A percentile compares a stretch with the other conserved stretches of the same genome.
phyloP scores from a whole-genome alignment of 2,329 filamentous ascomycete species.

The Beauveria australis region DNA sequence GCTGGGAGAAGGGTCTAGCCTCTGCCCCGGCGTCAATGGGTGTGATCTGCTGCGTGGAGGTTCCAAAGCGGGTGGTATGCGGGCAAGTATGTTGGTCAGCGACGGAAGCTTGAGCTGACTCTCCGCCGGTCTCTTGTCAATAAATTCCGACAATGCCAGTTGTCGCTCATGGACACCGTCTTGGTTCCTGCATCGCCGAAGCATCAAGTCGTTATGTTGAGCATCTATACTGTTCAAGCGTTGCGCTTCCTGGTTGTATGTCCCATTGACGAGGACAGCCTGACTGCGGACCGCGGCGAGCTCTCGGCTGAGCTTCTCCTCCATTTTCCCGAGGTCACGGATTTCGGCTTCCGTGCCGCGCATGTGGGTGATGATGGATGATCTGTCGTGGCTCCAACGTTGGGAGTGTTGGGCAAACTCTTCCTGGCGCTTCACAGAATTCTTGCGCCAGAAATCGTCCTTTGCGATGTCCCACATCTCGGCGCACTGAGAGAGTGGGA shows the following conservation, averaged over 20 bases:
- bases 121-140: not conserved
- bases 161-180: not conserved
- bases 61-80: not conserved
- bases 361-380: not conserved
- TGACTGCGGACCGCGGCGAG: not conserved
- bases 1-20: not conserved
- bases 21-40: not conserved
- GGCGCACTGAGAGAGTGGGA: not conserved
- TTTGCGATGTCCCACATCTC: constrained; percentile 29
- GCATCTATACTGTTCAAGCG: not conserved
- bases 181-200: not conserved
- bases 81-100: not conserved
- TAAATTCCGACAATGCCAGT: not conserved
- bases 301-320: not conserved
- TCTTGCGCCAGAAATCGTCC: constrained; percentile 25
- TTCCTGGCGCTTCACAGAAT: constrained; percentile 19
- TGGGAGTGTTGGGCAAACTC: constrained; percentile 19
- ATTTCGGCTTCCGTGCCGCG: not conserved
- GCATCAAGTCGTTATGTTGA: not conserved
- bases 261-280: not conserved
- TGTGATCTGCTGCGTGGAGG: not conserved
- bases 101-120: not conserved
- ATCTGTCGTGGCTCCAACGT: constrained; percentile 2
- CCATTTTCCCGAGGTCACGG: not conserved
- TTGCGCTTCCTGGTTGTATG: not conserved